Conservation (phyloP, 2,329 filamentous ascomycete species). For the Moelleriella libera region DNA sequence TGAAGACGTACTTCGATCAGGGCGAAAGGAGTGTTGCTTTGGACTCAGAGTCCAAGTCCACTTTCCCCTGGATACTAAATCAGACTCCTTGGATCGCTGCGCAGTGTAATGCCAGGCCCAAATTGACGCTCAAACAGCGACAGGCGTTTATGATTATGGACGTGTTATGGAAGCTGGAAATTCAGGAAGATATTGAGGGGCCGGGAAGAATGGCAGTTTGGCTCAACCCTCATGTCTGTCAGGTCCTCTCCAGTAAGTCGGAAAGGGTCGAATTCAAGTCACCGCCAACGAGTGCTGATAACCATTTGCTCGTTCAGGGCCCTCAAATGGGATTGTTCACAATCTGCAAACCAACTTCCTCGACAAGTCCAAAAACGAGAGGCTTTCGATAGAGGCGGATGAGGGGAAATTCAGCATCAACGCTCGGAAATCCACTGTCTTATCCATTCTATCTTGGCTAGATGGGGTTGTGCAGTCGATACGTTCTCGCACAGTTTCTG, state of each 20-base stretch:
- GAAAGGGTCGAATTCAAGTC: slow-evolving; percentile 8
- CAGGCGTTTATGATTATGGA: slow-evolving; percentile 29
- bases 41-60: slow-evolving; percentile 1
- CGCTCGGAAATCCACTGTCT: slow-evolving; percentile 14
- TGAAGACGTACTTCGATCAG: slow-evolving; percentile 25
- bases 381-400: slow-evolving; percentile 9
- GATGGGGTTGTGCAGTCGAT: slow-evolving; percentile 15
- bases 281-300: neutral
- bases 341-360: slow-evolving; percentile 16
- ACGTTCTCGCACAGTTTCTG: slow-evolving; percentile 12
- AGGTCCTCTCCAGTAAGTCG: slow-evolving; percentile 26
- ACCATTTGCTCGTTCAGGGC: slow-evolving; percentile 2
- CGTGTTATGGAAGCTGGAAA: slow-evolving; percentile 34
- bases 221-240: slow-evolving; percentile 25
- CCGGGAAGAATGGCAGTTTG: slow-evolving; percentile 25
- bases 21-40: slow-evolving; percentile 1
- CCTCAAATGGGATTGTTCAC: slow-evolving; percentile 11
- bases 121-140: slow-evolving; percentile 21
- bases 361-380: slow-evolving; percentile 16
- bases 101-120: slow-evolving; percentile 4
- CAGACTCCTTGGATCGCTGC: slow-evolving; percentile 28
- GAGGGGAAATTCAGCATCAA: slow-evolving; percentile 15
- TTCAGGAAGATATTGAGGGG: slow-evolving; percentile 27
- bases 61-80: slow-evolving; percentile 27
- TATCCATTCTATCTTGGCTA: slow-evolving; percentile 20